phyloP scores from a whole-genome alignment of 208 protist species.

The Polymyxa betae region DNA sequence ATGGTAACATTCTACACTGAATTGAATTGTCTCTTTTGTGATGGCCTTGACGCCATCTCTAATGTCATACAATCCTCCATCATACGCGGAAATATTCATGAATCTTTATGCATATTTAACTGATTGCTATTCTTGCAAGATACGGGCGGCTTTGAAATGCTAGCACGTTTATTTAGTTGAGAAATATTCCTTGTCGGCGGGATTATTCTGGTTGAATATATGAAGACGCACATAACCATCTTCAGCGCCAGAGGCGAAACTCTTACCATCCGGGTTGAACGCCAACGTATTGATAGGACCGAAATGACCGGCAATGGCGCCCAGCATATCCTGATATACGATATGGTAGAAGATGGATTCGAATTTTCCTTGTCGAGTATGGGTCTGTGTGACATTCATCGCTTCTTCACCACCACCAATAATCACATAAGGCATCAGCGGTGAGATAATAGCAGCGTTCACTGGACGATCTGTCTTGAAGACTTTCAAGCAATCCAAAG shows the following conservation, averaged over 20 bases:
- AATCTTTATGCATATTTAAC: too few relatives aligned
- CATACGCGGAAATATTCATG: too few relatives aligned
- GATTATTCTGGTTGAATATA: slow-evolving; percentile 12
- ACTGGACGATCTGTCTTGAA: slow-evolving; percentile 93
- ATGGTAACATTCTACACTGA: too few relatives aligned
- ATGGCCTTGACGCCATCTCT: too few relatives aligned
- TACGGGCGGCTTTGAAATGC: too few relatives aligned
- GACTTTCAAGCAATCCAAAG: slow-evolving; percentile 86
- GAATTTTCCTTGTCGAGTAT: slow-evolving; percentile 43
- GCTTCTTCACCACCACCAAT: slow-evolving; percentile 93
- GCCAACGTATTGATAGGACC: slow-evolving; percentile 95
- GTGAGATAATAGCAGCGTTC: slow-evolving; percentile 93
- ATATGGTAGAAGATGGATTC: slow-evolving; percentile 91
- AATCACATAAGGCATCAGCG: slow-evolving; percentile 81
- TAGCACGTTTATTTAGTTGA: slow-evolving; percentile 47
- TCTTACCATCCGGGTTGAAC: slow-evolving; percentile 89
- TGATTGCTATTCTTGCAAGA: too few relatives aligned
- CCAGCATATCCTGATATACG: slow-evolving; percentile 88
- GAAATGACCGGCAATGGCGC: slow-evolving; percentile 93
- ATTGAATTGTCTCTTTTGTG: too few relatives aligned
- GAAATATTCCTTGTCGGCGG: slow-evolving; percentile 36
- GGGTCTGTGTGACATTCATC: slow-evolving; percentile 82
- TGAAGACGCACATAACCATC: slow-evolving; percentile 55
- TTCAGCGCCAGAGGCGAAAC: slow-evolving; percentile 37
- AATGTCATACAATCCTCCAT: too few relatives aligned